Evolutionary conservation across 352 stramenopile species (phyloP).

Genomic region (Elongisporangium anandrum): DNA sequence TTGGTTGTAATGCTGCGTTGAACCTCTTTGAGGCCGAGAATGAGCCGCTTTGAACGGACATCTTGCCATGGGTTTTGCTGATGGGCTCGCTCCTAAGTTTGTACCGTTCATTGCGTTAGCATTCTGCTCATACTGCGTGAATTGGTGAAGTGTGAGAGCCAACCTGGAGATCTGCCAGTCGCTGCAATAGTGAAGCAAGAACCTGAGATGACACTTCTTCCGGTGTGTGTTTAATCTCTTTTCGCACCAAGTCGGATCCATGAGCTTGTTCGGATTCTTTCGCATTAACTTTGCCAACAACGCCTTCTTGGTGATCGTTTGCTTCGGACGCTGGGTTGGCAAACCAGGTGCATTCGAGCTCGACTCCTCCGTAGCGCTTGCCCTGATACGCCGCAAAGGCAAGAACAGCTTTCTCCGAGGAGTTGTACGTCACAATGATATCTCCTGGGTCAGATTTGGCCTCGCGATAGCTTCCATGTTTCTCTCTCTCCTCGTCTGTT

Average conservation of each 20-base stretch:
- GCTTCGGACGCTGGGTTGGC: not conserved
- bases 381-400: not conserved
- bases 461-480: not conserved
- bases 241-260: not conserved
- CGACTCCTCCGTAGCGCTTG: not conserved
- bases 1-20: slow-evolving; percentile 72
- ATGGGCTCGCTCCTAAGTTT: slow-evolving; percentile 57
- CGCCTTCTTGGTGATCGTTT: not conserved
- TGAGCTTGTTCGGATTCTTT: not conserved
- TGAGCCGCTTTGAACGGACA: slow-evolving; percentile 68
- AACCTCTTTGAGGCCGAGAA: slow-evolving; percentile 92
- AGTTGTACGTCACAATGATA: not conserved
- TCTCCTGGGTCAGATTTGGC: not conserved
- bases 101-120: not conserved
- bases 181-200: slow-evolving; percentile 18
- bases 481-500: not conserved
- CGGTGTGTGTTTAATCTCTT: not conserved
- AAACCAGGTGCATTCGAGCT: not conserved
- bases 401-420: not conserved
- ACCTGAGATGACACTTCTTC: slow-evolving; percentile 1
- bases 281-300: not conserved
- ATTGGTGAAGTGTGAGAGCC: not conserved
- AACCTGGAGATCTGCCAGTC: slow-evolving; percentile 25
- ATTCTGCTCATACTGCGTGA: not conserved
- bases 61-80: slow-evolving; percentile 58